Evolutionary conservation across 2,329 filamentous ascomycete species (phyloP).

Genomic region (Malbranchea zuffiana): DNA sequence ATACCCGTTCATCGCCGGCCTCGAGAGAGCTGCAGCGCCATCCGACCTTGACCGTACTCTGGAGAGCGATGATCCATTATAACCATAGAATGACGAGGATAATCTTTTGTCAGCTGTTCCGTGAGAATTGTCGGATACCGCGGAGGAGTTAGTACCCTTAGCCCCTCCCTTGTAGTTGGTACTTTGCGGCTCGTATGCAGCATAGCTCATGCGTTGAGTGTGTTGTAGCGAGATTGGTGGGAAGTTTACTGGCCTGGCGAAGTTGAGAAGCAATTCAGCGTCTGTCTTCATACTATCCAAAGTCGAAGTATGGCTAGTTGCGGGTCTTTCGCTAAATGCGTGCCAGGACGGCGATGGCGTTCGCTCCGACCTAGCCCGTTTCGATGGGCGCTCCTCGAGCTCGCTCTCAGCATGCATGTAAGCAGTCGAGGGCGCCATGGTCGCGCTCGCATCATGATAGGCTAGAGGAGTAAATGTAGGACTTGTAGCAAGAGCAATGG

Average conservation of each 20-base stretch:
- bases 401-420: constrained; percentile 46
- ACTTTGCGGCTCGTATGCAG: no score
- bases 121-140: no score
- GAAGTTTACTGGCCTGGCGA: constrained; percentile 32
- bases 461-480: constrained; percentile 32
- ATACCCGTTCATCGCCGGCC: constrained; percentile 26
- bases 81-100: constrained; percentile 7
- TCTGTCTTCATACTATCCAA: constrained; percentile 34
- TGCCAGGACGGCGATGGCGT: constrained; percentile 34
- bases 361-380: constrained; percentile 51
- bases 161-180: no score
- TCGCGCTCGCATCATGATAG: constrained; percentile 52
- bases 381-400: constrained; percentile 41
- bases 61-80: constrained; percentile 17
- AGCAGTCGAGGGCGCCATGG: constrained; percentile 70
- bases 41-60: constrained; percentile 34
- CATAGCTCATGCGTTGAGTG: no score
- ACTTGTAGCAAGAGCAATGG: constrained; percentile 41
- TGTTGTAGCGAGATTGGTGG: constrained; percentile 15
- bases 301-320: constrained; percentile 23
- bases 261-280: constrained; percentile 38
- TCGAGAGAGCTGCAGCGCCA: constrained; percentile 30
- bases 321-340: constrained; percentile 19
- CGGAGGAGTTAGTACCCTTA: no score
- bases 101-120: constrained; percentile 3